Evolutionary conservation across 2,329 filamentous ascomycete genomes (phyloP).

Genomic region (Penicillium brevicompactum): DNA sequence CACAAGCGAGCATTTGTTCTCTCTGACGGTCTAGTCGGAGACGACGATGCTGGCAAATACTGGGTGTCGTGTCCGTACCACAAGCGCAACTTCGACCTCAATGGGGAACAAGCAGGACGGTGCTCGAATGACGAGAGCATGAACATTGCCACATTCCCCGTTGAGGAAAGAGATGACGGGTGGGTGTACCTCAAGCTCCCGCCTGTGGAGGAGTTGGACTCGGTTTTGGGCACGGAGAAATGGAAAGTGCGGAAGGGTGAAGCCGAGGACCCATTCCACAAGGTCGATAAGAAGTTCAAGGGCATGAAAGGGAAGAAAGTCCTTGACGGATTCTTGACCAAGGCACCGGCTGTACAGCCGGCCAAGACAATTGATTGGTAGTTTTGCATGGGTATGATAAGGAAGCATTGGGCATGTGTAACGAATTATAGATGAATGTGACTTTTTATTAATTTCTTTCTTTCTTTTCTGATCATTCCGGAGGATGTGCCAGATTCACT

Average conservation of each 20-base stretch:
- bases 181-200: constrained; percentile 80
- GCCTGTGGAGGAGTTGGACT: constrained; percentile 77
- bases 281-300: constrained; percentile 59
- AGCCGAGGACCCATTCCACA: constrained; percentile 56
- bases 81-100: constrained; percentile 85
- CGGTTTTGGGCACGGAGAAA: constrained; percentile 72
- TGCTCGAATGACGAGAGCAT: constrained; percentile 75
- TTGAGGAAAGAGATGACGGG: constrained; percentile 74
- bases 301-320: constrained; percentile 57
- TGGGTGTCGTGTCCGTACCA: constrained; percentile 87
- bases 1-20: constrained; percentile 91
- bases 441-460: background rate
- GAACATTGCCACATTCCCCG: constrained; percentile 80
- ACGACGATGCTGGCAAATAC: constrained; percentile 60
- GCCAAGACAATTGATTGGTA: constrained; percentile 40
- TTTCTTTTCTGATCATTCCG: background rate
- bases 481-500: constrained; percentile 5
- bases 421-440: background rate
- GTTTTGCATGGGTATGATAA: background rate
- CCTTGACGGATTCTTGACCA: constrained; percentile 19
- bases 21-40: constrained; percentile 79
- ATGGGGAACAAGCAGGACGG: constrained; percentile 64
- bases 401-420: background rate
- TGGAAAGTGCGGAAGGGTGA: constrained; percentile 80
- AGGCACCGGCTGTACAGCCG: constrained; percentile 17